These are phyloP conservation scores for Ochetophila trinervis DNA, from an alignment of 306 rosid species.

Conservation along the genomic window DNA sequence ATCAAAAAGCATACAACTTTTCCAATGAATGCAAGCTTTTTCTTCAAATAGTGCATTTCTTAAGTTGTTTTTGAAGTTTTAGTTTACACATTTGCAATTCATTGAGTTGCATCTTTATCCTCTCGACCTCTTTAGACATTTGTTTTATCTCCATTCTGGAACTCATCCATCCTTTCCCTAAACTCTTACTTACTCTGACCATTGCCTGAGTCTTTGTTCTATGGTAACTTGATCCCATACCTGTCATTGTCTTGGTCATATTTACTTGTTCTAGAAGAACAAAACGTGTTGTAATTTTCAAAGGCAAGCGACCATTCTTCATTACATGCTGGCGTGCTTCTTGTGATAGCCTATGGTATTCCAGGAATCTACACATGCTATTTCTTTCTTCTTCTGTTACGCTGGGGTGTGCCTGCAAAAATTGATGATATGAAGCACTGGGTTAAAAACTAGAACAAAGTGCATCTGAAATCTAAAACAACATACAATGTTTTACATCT, in stretches of 20 bases:
- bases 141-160: slow-evolving; percentile 42
- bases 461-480: neutral
- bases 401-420: slow-evolving; percentile 62
- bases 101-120: slow-evolving; percentile 56
- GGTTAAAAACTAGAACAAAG: neutral
- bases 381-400: slow-evolving; percentile 58
- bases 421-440: neutral
- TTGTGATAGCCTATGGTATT: slow-evolving; percentile 67
- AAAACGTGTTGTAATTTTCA: slow-evolving; percentile 39
- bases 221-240: slow-evolving; percentile 26
- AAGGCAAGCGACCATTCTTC: slow-evolving; percentile 62
- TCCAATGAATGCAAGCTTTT: slow-evolving; percentile 8
- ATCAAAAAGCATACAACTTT: neutral
- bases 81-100: slow-evolving; percentile 54
- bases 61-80: slow-evolving; percentile 53
- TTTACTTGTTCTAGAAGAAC: slow-evolving; percentile 59
- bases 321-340: slow-evolving; percentile 61
- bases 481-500: neutral
- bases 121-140: slow-evolving; percentile 63
- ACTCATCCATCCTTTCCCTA: slow-evolving; percentile 32
- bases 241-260: slow-evolving; percentile 37
- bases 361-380: slow-evolving; percentile 44
- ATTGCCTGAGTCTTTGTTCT: slow-evolving; percentile 39
- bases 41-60: slow-evolving; percentile 38
- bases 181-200: slow-evolving; percentile 36